Percentiles rank a stretch among this genome's conserved stretches.
phyloP scores from a whole-genome alignment of 306 rosid genomes.

The Corylus americana region DNA sequence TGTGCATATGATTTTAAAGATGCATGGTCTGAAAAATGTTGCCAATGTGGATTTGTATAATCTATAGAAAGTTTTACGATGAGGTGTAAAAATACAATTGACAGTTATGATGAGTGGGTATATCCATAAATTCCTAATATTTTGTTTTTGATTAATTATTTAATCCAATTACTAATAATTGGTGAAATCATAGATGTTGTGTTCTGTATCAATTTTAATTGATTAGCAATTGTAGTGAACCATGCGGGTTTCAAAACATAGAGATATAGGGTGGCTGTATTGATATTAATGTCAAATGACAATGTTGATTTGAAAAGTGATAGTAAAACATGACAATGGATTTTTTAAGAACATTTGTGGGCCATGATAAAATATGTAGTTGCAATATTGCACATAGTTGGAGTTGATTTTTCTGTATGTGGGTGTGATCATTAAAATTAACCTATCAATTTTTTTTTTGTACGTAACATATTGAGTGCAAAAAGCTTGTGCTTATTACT shows the following conservation, averaged over 20 bases:
- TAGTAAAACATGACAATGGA: background rate
- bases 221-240: background rate
- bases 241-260: background rate
- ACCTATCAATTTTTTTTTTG: background rate
- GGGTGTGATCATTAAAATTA: too few species aligned
- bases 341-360: background rate
- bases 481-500: background rate
- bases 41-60: background rate
- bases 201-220: background rate
- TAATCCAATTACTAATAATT: background rate
- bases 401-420: background rate
- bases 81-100: background rate
- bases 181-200: background rate
- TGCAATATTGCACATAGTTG: background rate
- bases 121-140: background rate
- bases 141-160: background rate
- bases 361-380: background rate
- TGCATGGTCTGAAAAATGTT: background rate
- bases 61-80: background rate
- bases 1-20: constrained; percentile 5
- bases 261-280: background rate
- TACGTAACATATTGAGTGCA: background rate
- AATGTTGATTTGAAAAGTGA: background rate
- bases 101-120: background rate
- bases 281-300: background rate